A percentile compares a stretch with the other conserved stretches of the same genome.
phyloP scores from a whole-genome alignment of 2,329 filamentous ascomycete genomes.

The Peltaster fructicola region DNA sequence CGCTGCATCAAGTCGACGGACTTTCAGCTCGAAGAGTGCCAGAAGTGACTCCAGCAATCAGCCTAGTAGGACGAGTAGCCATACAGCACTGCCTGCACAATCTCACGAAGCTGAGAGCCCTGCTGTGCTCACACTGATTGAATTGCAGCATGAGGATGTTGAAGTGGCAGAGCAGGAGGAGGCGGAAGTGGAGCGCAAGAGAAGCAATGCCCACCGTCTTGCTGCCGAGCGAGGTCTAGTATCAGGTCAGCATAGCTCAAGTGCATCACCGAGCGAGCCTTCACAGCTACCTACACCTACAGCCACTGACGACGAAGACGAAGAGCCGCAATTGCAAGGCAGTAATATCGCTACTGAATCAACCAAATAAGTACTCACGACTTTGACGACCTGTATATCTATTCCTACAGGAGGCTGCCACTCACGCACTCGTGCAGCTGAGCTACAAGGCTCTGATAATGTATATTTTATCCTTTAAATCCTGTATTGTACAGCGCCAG shows the following conservation, averaged over 20 bases:
- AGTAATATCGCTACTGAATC: too few relatives aligned
- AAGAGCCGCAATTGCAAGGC: too few relatives aligned
- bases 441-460: too few relatives aligned
- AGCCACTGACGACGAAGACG: constrained; percentile 12
- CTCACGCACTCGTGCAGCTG: too few relatives aligned
- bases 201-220: constrained; percentile 36
- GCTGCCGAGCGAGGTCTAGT: constrained; percentile 37
- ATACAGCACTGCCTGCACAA: too few relatives aligned
- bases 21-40: constrained; percentile 8
- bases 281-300: constrained; percentile 11
- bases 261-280: constrained; percentile 9
- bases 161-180: constrained; percentile 37
- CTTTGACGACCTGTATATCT: too few relatives aligned
- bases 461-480: too few relatives aligned
- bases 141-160: constrained; percentile 41
- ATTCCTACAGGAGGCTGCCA: too few relatives aligned
- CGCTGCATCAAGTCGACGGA: constrained; percentile 16
- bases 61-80: constrained; percentile 8
- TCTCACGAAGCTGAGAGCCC: constrained; percentile 1
- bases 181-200: constrained; percentile 32
- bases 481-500: too few relatives aligned
- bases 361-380: too few relatives aligned
- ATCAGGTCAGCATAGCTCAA: too few relatives aligned
- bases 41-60: constrained; percentile 1
- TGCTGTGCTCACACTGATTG: constrained; percentile 30